Base-by-base conservation (phyloP, 768 basidiomycete species). In the Hortiboletus flavorubellus region DNA sequence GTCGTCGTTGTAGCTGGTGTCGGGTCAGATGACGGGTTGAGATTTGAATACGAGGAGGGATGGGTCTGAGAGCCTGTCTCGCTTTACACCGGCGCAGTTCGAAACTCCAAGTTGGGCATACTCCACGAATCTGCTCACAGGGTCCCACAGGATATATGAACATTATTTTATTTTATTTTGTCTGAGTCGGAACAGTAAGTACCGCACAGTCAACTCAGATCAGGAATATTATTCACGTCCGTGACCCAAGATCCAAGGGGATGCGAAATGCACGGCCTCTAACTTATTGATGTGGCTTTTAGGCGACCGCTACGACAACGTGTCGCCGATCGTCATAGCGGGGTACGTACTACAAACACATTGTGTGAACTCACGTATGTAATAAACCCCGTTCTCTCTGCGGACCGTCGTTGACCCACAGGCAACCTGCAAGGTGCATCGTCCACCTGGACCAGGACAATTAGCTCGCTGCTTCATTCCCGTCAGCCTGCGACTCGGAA, bases 281-380 rank as follows among this genome's bases (percentile, higher is more conserved):
- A 26, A 26, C 30, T 34, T 49, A 54, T 46, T 51, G 52, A 18
- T 41, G 50, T 53, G 55, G 65, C 44, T 26, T 59, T 65, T 62
- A 63, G 37, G 60, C 60, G 63, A 67, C 59, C 54, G 51, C 54
- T 53, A 40, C 39, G 39, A 51, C 54, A 56, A 54, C 58, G 42
- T 61, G 62, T 50, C 15, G 52, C 50, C 63, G 66, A 66, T 66
- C 63, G 65, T 68, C 66, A 62, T 55, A 65, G 51, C 41, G 43
- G 44, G 45, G 39, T 68, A 66, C 65, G 65, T 66, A 66, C 65
- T 65, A 66, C 62, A 53, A 52, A 51, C 57, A 9, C 61, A 44
- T n/a, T 40, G 52, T 29, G 56, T 16, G 9, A 21, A 23, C 34
- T 54, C 49, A 49, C n/a, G 60, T 68, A 66, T 62, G 65, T 66